phyloP scores from a whole-genome alignment of 495 filamentous ascomycete species.

The Massariosphaeria phaeospora region DNA sequence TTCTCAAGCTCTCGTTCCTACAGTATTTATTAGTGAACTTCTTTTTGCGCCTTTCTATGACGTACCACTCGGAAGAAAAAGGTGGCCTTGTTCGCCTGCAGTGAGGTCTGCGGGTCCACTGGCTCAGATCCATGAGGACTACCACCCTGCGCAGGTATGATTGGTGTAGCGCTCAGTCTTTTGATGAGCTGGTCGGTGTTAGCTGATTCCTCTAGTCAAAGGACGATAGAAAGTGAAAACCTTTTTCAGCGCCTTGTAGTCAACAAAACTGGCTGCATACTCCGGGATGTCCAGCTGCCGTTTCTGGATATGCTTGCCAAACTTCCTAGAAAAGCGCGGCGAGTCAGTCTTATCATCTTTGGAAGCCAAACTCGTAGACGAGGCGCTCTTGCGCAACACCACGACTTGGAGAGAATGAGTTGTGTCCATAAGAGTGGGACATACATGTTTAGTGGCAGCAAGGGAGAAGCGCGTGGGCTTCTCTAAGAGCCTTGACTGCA shows the following conservation, averaged over 20 bases:
- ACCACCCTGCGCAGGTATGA: conserved; percentile 68
- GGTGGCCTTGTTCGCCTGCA: conserved; percentile 95
- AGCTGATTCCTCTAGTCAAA: background rate
- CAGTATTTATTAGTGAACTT: background rate
- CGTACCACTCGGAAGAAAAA: conserved; percentile 94
- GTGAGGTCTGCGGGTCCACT: conserved; percentile 75
- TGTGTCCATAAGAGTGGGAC: conserved; percentile 27
- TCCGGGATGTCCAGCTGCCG: conserved; percentile 97
- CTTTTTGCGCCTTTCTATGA: background rate
- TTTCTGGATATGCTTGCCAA: conserved; percentile 98
- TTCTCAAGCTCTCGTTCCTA: conserved; percentile 97
- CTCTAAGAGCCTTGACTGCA: conserved; percentile 4
- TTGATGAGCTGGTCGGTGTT: conserved; percentile 78
- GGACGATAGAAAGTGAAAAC: conserved; percentile 43
- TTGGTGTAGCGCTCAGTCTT: conserved; percentile 85
- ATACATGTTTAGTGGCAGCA: conserved; percentile 31
- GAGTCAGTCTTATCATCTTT: conserved; percentile 32
- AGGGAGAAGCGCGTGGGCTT: conserved; percentile 11
- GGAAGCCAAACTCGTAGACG: conserved; percentile 27
- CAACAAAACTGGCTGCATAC: conserved; percentile 98
- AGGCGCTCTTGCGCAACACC: conserved; percentile 19
- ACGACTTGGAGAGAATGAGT: conserved; percentile 3
- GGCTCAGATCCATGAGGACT: conserved; percentile 46
- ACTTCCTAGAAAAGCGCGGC: conserved; percentile 66
- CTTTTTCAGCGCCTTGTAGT: conserved; percentile 99